Base-by-base conservation (phyloP, 257 asterid species). In the Knoxia roxburghii region DNA sequence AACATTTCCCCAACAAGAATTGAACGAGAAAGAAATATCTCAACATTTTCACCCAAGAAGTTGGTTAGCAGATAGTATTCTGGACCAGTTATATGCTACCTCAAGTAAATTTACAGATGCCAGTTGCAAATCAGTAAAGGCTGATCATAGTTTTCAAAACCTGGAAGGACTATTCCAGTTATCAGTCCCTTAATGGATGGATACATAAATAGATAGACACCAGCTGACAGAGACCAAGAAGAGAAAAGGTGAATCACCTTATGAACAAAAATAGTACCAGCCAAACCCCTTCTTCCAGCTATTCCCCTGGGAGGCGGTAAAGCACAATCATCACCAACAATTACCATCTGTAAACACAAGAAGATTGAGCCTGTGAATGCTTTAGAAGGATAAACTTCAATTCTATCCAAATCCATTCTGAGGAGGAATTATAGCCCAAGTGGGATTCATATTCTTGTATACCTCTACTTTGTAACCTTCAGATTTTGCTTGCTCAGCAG, bases 241-340 rank as follows among this genome's bases (percentile, higher is more conserved):
- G 20, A n/a, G 8, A 39, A 30, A 50, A 20, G 56, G 33, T 21
- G 21, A 68, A 27, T 74, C 72, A 93, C 99, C 97, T 93, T 93
- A 72, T 90, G 88, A 75, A 93, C 95, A 69, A 93, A 90, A 83
- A 93, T 73, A 37, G 97, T 88, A 76, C 97, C 99, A 71, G 99
- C 99, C 77, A 93, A 83, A 80, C 97, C 99, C 80, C 99, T 88
- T 84, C 99, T 82, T 71, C 99, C 99, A 83, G 92, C 96, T 74
- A 93, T 84, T 79, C 99, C 99, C 79, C 99, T 82, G n/a, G 99
- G 97, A 72, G 97, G 96, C 72, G 97, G 99, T 73, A 93, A 79
- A 73, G 97, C 97, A 79, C 99, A 93, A 73, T 93, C 99, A 81
- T 93, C 99, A 61, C 95, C 99, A 72, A 93, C 93, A 69, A 90